These are phyloP conservation scores for Fusarium sp. DNA, from an alignment of 2,329 filamentous ascomycete species.

Conservation along the genomic window DNA sequence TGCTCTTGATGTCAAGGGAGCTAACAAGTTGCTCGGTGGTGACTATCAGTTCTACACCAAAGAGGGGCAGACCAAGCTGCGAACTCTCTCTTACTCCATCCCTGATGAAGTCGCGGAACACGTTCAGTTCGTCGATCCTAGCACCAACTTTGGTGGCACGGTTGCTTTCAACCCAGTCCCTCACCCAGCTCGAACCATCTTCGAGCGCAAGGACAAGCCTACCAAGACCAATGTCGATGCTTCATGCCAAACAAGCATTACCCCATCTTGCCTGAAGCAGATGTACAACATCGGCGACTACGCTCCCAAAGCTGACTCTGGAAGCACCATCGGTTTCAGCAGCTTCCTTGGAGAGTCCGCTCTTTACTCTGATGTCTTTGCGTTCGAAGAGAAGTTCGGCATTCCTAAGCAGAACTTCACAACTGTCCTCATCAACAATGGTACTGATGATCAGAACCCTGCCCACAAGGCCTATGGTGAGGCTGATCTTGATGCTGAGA, in stretches of 20 bases:
- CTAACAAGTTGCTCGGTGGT: slow-evolving; percentile 5
- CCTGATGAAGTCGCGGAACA: slow-evolving; percentile 9
- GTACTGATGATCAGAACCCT: slow-evolving; percentile 29
- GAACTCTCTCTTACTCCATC: slow-evolving; percentile 31
- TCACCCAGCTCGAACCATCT: slow-evolving; percentile 7
- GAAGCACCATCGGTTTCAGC: slow-evolving; percentile 29
- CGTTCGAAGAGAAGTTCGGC: slow-evolving; percentile 27
- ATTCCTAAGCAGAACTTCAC: slow-evolving; percentile 30
- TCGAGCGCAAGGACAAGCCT: background rate
- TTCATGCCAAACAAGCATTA: slow-evolving; percentile 33
- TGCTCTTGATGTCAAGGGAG: slow-evolving; percentile 23
- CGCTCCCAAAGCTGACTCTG: slow-evolving; percentile 14
- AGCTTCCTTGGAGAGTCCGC: slow-evolving; percentile 29
- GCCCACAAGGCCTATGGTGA: background rate
- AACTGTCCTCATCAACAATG: slow-evolving; percentile 18
- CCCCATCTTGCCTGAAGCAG: slow-evolving; percentile 29
- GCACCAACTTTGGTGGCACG: slow-evolving; percentile 32
- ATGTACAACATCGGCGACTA: slow-evolving; percentile 32
- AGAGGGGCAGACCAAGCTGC: slow-evolving; percentile 20
- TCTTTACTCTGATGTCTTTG: slow-evolving; percentile 21
- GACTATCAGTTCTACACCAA: slow-evolving; percentile 31
- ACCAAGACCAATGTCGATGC: slow-evolving; percentile 28
- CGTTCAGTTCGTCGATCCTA: slow-evolving; percentile 31
- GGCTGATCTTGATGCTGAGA: slow-evolving; percentile 29
- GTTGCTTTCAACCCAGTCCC: slow-evolving; percentile 20